Base-by-base conservation (phyloP, 345 rosid species). In the Aquilaria sinensis region DNA sequence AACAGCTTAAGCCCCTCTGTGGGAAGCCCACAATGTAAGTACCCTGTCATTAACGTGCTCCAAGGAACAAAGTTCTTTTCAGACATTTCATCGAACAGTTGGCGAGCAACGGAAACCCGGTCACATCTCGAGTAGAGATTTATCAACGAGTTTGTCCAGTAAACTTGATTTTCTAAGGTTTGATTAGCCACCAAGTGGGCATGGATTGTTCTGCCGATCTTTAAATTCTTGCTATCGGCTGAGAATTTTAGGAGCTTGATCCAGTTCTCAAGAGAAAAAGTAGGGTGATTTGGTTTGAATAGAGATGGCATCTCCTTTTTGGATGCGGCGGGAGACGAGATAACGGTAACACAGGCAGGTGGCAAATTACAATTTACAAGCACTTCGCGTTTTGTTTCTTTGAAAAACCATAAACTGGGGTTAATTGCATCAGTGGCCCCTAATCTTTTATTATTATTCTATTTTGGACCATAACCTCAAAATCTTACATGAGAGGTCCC, bases 21-120 rank as follows among this genome's bases (percentile, higher is more conserved):
- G 3, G 75, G 58, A 66, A 66, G 50, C 59, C 88, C 90, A 47
- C 49, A 58, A 58, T 77, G 86, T 52, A 84, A 72, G 69, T 87
- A 87, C 64, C 96, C 92, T 0, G 72, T 61, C 98, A 92, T 92
- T 66, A 92, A 56, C 9, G 98, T 62, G 57, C 81, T 57, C 81
- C 86, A 92, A 69, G 98, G 85, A 46, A 89, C 87, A 33, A 76
- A 86, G 48, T 81, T 85, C 56, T 90, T 80, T 0, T 69, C 63
- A 29, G 49, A 79, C 90, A 86, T 81, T 46, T 34, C 41, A 65
- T 85, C 96, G 66, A 92, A 89, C 84, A 92, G 1, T 33, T 73
- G 70, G 70, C 75, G 90, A 9, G 95, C 90, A 72, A 54, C 37
- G 9, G 65, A 58, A 31, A 71, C 41, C 30, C 78, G 73, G 31